These are phyloP conservation scores for Ascochyta pisi DNA, from an alignment of 2,329 filamentous ascomycete species.

Conservation along the genomic window DNA sequence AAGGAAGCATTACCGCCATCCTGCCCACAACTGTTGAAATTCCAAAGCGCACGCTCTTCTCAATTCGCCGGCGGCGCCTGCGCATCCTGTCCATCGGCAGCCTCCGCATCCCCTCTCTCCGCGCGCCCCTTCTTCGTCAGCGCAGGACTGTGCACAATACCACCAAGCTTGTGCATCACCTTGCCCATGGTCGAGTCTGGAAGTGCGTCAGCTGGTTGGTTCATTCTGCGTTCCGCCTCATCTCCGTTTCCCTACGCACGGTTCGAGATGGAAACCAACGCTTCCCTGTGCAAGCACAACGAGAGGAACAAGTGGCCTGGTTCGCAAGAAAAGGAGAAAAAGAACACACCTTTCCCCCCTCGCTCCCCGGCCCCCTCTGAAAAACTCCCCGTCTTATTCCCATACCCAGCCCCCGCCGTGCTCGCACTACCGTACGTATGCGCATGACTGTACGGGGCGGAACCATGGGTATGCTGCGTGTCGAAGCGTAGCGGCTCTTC, in stretches of 20 bases:
- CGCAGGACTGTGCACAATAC: constrained; percentile 56
- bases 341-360: constrained; percentile 24
- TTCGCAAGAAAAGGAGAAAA: too few relatives aligned
- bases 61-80: not conserved
- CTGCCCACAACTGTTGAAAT: not conserved
- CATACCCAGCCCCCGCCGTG: constrained; percentile 47
- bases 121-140: constrained; percentile 58
- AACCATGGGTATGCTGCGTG: constrained; percentile 15
- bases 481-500: not conserved
- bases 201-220: constrained; percentile 2
- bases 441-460: constrained; percentile 33
- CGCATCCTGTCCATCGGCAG: not conserved
- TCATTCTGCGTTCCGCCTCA: not conserved
- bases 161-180: constrained; percentile 65
- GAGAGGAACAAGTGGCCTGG: too few relatives aligned
- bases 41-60: not conserved
- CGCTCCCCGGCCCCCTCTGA: not conserved
- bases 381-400: constrained; percentile 49
- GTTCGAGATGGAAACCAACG: not conserved
- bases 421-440: constrained; percentile 40
- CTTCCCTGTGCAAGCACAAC: too few relatives aligned
- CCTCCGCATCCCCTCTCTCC: constrained; percentile 54
- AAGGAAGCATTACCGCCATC: not conserved
- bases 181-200: constrained; percentile 62
- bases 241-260: not conserved